Evolutionary conservation across 148 eudicot genomes (phyloP).

Genomic region (Cornus kousa): DNA sequence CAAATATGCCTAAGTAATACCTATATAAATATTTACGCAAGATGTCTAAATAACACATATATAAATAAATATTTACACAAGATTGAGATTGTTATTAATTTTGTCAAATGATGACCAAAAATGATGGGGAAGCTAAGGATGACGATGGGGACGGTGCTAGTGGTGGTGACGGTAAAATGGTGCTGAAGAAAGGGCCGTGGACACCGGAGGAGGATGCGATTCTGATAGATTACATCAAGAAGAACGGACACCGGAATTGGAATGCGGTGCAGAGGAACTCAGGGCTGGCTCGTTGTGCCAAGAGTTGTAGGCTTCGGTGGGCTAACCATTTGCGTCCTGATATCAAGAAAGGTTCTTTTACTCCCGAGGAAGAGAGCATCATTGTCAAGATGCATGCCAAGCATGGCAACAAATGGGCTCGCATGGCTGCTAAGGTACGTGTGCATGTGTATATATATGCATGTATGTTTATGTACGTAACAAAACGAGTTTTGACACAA

Average conservation of each 20-base stretch:
- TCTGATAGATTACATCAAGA: slow-evolving; percentile 27
- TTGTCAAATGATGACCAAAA: not conserved
- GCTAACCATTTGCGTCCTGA: slow-evolving; percentile 37
- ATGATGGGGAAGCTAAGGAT: not conserved
- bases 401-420: slow-evolving; percentile 46
- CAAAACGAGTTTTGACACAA: too few species aligned
- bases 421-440: slow-evolving; percentile 35
- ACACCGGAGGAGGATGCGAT: slow-evolving; percentile 33
- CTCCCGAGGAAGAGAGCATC: slow-evolving; percentile 32
- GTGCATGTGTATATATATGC: not conserved
- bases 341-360: slow-evolving; percentile 36
- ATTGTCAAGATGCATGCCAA: slow-evolving; percentile 30
- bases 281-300: slow-evolving; percentile 36
- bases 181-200: slow-evolving; percentile 41
- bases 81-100: not conserved
- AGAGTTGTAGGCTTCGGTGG: slow-evolving; percentile 52
- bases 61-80: too few species aligned
- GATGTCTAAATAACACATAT: too few species aligned
- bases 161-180: not conserved
- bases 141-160: not conserved
- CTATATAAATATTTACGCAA: too few species aligned
- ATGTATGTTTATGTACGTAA: not conserved
- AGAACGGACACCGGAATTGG: slow-evolving; percentile 33
- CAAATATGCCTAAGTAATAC: too few species aligned
- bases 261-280: slow-evolving; percentile 27